Conservation (phyloP, 257 asterid species). For the Solanum pimpinellifolium region DNA sequence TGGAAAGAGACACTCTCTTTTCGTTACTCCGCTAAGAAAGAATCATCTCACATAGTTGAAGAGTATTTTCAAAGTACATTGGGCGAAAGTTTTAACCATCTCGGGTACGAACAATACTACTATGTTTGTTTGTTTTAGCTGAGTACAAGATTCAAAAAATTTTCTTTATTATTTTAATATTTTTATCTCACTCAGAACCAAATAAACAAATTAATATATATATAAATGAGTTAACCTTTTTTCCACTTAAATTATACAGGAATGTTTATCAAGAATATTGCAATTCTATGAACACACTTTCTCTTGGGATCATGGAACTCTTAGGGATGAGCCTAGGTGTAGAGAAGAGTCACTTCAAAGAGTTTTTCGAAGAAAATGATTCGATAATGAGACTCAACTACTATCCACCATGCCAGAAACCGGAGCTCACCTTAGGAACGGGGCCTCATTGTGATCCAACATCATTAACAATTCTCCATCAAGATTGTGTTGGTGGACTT, state of each 20-base stretch:
- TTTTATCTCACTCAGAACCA: neutral
- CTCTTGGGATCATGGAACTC: slow-evolving; percentile 79
- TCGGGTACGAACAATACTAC: slow-evolving; percentile 37
- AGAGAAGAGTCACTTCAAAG: slow-evolving; percentile 23
- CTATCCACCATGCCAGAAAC: slow-evolving; percentile 78
- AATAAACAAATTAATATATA: no score
- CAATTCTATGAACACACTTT: slow-evolving; percentile 56
- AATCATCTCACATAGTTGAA: slow-evolving; percentile 34
- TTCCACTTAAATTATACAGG: slow-evolving; percentile 16
- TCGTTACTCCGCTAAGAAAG: slow-evolving; percentile 25
- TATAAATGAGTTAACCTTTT: neutral
- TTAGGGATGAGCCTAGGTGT: slow-evolving; percentile 75
- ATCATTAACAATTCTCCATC: slow-evolving; percentile 91
- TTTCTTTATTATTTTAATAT: no score
- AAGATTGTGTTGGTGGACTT: slow-evolving; percentile 75
- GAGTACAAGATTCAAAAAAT: neutral
- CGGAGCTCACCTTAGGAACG: slow-evolving; percentile 69
- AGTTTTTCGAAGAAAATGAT: slow-evolving; percentile 57
- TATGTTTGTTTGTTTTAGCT: neutral
- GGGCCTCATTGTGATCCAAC: slow-evolving; percentile 98
- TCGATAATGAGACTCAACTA: slow-evolving; percentile 86
- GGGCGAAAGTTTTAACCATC: slow-evolving; percentile 36
- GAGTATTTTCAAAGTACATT: slow-evolving; percentile 39
- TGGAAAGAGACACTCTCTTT: slow-evolving; percentile 97
- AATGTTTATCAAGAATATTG: slow-evolving; percentile 60